phyloP scores from a whole-genome alignment of 148 eudicot species.

The Cornus kousa region DNA sequence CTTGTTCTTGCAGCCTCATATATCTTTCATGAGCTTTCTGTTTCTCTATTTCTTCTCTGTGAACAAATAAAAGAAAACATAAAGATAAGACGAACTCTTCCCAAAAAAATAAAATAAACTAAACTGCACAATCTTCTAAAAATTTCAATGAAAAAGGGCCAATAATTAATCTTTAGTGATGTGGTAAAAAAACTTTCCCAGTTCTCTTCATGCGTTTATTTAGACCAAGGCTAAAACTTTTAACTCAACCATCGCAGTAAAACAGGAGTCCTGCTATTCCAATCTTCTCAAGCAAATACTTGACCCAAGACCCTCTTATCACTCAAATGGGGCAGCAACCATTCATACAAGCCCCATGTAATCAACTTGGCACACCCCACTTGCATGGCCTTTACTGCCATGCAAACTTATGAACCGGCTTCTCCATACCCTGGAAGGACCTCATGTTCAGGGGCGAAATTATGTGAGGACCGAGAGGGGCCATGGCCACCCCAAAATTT shows the following conservation, averaged over 20 bases:
- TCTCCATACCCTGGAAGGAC: no score
- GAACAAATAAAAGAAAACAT: slow-evolving; percentile 2
- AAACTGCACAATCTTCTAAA: not conserved
- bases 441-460: no score
- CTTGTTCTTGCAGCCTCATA: slow-evolving; percentile 96
- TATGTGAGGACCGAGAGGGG: no score
- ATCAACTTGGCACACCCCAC: not conserved
- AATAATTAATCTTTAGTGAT: no score
- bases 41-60: slow-evolving; percentile 87
- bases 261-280: not conserved
- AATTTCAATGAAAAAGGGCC: not conserved
- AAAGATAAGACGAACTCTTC: not conserved
- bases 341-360: not conserved
- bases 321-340: not conserved
- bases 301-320: not conserved
- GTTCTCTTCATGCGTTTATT: not conserved
- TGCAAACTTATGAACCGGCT: no score
- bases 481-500: no score
- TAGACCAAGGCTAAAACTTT: not conserved
- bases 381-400: not conserved
- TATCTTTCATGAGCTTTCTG: slow-evolving; percentile 89
- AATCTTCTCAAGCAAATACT: not conserved
- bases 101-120: no score
- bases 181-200: no score
- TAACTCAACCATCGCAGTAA: not conserved